Evolutionary conservation across 1,284 basidiomycete species (phyloP), one percentile per base, ranked within the genome.

Genomic region (Singerocomus inundabilis): DNA sequence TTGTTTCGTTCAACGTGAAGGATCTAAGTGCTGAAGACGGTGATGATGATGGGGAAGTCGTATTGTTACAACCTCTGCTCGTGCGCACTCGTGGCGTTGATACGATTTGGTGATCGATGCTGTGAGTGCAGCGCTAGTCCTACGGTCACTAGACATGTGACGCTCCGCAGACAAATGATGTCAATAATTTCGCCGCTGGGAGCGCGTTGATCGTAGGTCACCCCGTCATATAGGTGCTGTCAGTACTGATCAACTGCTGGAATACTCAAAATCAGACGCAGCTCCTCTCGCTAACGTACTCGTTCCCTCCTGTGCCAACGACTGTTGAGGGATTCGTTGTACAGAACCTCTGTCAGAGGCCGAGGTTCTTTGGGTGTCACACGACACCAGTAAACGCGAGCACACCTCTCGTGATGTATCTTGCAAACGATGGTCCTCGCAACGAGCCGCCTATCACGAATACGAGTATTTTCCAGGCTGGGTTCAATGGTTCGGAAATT

Each of bases 51-150:
- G 73, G 72, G 4, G 69, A 81, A 52, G 61, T 71, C 40, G 64
- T 79, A n/a, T 78, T 81, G 0, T 45, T 82, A 12, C 75, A 78
- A 55, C 81, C 81, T 0, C 62, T 84, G 29, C 67, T 84, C 6
- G 77, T 81, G 40, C 71, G 74, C 44, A 75, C 75, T 2, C 70
- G 82, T 32, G 64, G 61, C 0, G 54, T 83, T 15, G 82, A 84
- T 55, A 63, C 74, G 4, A 72, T 84, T 51, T 84, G 28, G 81
- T 74, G 0, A 71, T 81, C 24, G 82, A 84, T 57, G 74, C 67
- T 18, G 73, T 74, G 53, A 57, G 72, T 52, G 3, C 5, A 13
- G 3, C 13, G 4, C n/a, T 32, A 12, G 10, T 1, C 18, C 12
- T 34, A 24, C n/a, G n/a, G 15, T 38, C 16, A 6, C n/a, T 15